Evolutionary conservation across 192 early-diverging fungal genomes (phyloP), one percentile per base, ranked within the genome.

Genomic region (Coemansia sp.): DNA sequence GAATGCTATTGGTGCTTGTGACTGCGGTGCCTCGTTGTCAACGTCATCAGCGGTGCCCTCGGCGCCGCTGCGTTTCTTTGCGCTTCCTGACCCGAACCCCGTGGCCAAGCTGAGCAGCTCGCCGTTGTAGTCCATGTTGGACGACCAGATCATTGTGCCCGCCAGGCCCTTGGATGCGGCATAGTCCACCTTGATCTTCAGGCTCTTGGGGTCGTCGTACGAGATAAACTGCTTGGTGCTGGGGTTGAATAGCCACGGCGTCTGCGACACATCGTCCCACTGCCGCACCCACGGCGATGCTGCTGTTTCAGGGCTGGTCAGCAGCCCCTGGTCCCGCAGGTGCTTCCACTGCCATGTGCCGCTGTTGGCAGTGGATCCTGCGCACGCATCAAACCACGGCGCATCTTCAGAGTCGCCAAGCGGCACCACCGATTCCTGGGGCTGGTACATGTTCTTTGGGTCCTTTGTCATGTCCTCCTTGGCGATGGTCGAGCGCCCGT

Each of bases 151-250:
- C 68, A 86, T 81, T 9, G 88, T 70, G 57, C 88, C 88, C 6
- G 64, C 72, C 37, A 92, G 66, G 2, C 76, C 80, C n/a, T 75
- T 61, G 0, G 55, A 68, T 3, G 72, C 55, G 13, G 80, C 82
- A 58, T 78, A 80, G 5, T 74, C 57, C 5, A 81, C 68, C 60
- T 92, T 92, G 53, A 75, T 70, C 12, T 67, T 55, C 9, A 92
- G 30, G n/a, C 87, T 88, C 21, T 70, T 43, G 14, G 80, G 68
- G 53, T 92, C 90, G 61, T 92, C 90, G 58, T 92, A 92, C 1
- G 87, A 87, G 30, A 92, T 83, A 57, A 83, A 92, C 11, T 67
- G 67, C 38, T 87, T 87, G 30, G 67, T 71, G 0, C 54, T 39
- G 0, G 79, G 58, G 36, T 85, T 82, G 59, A 82, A 83, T 38